Conservation (phyloP, 805 yeast genomes). For the Saturnispora zaruensis region DNA sequence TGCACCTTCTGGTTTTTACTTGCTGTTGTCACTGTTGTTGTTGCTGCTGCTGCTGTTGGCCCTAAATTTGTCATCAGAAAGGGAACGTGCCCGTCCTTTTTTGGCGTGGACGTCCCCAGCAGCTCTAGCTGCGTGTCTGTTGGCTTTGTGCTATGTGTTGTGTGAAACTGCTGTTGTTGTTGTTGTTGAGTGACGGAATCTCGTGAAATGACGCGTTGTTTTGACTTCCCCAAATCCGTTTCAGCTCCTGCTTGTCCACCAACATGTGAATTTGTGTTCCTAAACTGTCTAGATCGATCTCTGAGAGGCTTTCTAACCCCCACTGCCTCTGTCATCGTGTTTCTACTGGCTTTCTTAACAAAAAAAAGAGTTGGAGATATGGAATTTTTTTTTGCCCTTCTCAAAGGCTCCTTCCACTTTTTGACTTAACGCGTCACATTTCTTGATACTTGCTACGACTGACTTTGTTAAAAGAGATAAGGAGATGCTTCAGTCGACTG, state of each 20-base stretch:
- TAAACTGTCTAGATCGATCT: constrained; percentile 4
- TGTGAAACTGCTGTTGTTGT: background rate
- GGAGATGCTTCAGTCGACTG: constrained; percentile 25
- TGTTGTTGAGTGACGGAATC: constrained; percentile 2
- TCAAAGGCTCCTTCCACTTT: background rate
- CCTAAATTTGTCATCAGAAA: constrained; percentile 8
- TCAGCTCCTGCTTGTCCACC: background rate
- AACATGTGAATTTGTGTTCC: background rate
- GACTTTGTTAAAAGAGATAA: background rate
- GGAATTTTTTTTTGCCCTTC: background rate
- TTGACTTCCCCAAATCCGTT: background rate
- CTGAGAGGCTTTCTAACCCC: constrained; percentile 5
- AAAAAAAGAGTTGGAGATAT: background rate
- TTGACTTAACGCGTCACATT: constrained; percentile 2
- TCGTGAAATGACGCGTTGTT: constrained; percentile 5
- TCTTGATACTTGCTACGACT: background rate
- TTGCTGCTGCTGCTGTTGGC: background rate
- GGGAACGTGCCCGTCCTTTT: constrained; percentile 14
- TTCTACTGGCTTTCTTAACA: background rate
- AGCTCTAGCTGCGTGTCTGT: constrained; percentile 5
- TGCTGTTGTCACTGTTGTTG: constrained; percentile 6
- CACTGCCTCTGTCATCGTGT: constrained; percentile 4
- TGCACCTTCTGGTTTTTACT: constrained; percentile 1
- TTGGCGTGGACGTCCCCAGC: constrained; percentile 15
- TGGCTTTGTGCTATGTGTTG: constrained; percentile 6